Evolutionary conservation across 164 flowering plant genomes (phyloP).

Genomic region (Stephania japonica): DNA sequence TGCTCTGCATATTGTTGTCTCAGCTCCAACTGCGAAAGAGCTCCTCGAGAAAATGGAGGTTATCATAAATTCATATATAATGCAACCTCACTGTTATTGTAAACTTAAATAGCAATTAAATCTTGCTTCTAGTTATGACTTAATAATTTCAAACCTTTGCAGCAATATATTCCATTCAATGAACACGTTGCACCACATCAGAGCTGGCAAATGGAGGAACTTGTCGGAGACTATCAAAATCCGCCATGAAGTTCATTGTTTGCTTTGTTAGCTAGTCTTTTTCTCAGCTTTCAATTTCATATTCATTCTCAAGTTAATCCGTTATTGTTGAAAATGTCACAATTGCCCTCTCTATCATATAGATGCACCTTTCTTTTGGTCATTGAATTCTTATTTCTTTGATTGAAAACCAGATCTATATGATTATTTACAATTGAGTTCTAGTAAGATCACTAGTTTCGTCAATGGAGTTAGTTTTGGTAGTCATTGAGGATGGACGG

Average conservation of each 20-base stretch:
- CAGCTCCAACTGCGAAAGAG: slow-evolving; percentile 84
- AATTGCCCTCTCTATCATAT: slow-evolving; percentile 15
- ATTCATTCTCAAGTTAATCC: slow-evolving; percentile 6
- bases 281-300: slow-evolving; percentile 4
- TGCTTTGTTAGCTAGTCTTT: slow-evolving; percentile 14
- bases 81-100: not conserved
- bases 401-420: too few species aligned
- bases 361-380: slow-evolving; percentile 1
- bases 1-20: slow-evolving; percentile 68
- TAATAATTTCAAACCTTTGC: slow-evolving; percentile 24
- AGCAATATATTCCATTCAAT: slow-evolving; percentile 68
- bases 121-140: not conserved
- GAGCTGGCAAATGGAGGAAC: slow-evolving; percentile 71
- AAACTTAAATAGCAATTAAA: not conserved
- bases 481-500: too few species aligned
- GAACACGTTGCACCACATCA: slow-evolving; percentile 67
- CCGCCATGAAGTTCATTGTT: slow-evolving; percentile 16
- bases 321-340: slow-evolving; percentile 12
- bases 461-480: too few species aligned
- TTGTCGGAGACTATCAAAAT: slow-evolving; percentile 36
- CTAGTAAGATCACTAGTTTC: too few species aligned
- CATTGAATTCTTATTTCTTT: slow-evolving; percentile 8
- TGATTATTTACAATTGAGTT: too few species aligned
- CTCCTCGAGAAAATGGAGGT: slow-evolving; percentile 77
- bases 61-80: slow-evolving; percentile 1